phyloP scores from a whole-genome alignment of 257 asterid genomes.

The Anisodus tanguticus region DNA sequence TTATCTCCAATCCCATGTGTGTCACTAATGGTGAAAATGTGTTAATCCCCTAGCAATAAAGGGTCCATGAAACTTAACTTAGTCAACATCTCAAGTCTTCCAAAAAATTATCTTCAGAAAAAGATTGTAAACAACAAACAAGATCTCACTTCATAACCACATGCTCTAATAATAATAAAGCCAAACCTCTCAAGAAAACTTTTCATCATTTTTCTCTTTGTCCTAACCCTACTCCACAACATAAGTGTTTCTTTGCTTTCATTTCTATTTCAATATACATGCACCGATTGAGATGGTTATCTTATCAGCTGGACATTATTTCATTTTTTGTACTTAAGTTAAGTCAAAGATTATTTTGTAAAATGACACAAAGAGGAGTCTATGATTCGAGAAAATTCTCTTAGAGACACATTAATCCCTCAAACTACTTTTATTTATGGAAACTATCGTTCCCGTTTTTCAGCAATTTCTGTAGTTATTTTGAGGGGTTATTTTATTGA shows the following conservation, averaged over 20 bases:
- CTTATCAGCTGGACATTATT: slow-evolving; percentile 5
- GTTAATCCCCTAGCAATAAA: slow-evolving; percentile 38
- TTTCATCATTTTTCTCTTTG: slow-evolving; percentile 34
- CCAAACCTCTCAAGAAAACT: neutral
- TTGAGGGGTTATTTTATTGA: slow-evolving; percentile 14
- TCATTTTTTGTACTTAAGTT: neutral
- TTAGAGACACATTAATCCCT: neutral
- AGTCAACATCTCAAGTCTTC: slow-evolving; percentile 46
- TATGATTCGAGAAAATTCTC: neutral
- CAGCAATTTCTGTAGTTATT: neutral
- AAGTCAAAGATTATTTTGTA: slow-evolving; percentile 7
- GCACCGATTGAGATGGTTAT: slow-evolving; percentile 30
- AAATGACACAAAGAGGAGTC: neutral
- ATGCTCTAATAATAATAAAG: slow-evolving; percentile 20
- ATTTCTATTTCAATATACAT: slow-evolving; percentile 30
- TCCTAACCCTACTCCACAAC: slow-evolving; percentile 17
- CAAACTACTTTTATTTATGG: neutral
- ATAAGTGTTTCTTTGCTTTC: slow-evolving; percentile 21
- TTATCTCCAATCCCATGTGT: slow-evolving; percentile 39
- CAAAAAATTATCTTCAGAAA: neutral
- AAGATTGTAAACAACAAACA: slow-evolving; percentile 30
- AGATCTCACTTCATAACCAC: slow-evolving; percentile 50
- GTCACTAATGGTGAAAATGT: slow-evolving; percentile 18
- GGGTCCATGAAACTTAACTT: slow-evolving; percentile 52
- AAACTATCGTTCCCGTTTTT: neutral